A percentile compares a stretch with the other conserved stretches of the same genome.
Evolutionary conservation across 352 stramenopile genomes (phyloP).

Genomic region (Phytophthora ohioensis): DNA sequence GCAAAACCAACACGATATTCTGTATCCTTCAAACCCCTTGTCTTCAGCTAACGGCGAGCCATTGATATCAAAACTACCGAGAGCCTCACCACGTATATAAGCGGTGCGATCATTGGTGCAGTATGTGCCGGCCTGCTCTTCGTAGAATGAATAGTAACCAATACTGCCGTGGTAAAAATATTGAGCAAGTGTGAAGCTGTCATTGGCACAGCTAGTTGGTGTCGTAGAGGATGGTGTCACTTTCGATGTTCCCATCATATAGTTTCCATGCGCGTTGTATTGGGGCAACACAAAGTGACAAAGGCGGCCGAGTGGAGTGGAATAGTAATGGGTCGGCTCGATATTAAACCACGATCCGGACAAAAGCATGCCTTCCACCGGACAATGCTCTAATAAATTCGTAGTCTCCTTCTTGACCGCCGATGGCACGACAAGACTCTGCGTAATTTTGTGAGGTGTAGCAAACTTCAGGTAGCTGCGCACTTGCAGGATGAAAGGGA

Average conservation of each 20-base stretch:
- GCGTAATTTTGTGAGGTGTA: slow-evolving; percentile 34
- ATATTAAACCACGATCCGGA: slow-evolving; percentile 27
- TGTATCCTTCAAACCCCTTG: slow-evolving; percentile 1
- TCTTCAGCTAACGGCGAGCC: slow-evolving; percentile 13
- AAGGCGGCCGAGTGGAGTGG: background rate
- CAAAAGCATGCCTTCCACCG: slow-evolving; percentile 16
- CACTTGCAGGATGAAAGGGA: slow-evolving; percentile 26
- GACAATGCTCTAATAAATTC: slow-evolving; percentile 14
- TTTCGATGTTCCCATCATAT: slow-evolving; percentile 13
- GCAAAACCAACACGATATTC: slow-evolving; percentile 18
- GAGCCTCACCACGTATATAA: slow-evolving; percentile 15
- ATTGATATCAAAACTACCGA: slow-evolving; percentile 29
- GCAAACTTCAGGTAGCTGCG: slow-evolving; percentile 31
- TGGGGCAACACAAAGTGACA: slow-evolving; percentile 34
- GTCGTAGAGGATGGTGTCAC: slow-evolving; percentile 4
- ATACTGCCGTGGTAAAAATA: slow-evolving; percentile 31
- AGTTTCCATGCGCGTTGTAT: slow-evolving; percentile 24
- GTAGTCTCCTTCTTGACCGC: slow-evolving; percentile 1
- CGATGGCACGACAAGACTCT: slow-evolving; percentile 20
- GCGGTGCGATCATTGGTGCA: slow-evolving; percentile 14
- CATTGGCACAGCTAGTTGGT: slow-evolving; percentile 17
- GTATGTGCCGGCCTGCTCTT: slow-evolving; percentile 21
- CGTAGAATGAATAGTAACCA: slow-evolving; percentile 19
- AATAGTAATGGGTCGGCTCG: slow-evolving; percentile 28
- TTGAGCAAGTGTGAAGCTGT: slow-evolving; percentile 16